Percentiles rank a stretch among this genome's conserved stretches.
phyloP scores from a whole-genome alignment of 2,329 filamentous ascomycete genomes.

The Saccharata proteae region DNA sequence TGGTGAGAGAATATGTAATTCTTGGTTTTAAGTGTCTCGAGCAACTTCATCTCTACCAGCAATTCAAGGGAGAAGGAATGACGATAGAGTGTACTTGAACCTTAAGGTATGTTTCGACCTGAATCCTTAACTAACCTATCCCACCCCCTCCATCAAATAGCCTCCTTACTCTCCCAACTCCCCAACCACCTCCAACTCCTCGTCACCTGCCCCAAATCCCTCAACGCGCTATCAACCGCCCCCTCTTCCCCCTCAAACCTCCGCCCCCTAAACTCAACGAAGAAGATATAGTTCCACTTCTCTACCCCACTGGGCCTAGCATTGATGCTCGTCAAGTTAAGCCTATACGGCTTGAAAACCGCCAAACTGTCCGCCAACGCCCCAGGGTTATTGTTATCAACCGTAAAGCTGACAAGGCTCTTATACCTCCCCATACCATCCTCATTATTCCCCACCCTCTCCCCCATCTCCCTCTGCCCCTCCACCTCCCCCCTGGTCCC shows the following conservation, averaged over 20 bases:
- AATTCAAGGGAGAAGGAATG: no score
- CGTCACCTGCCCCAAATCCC: slow-evolving; percentile 45
- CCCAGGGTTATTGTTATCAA: slow-evolving; percentile 67
- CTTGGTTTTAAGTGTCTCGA: no score
- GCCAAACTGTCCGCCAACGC: slow-evolving; percentile 69
- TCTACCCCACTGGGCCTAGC: slow-evolving; percentile 63
- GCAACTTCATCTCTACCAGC: no score
- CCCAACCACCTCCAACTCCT: slow-evolving; percentile 56
- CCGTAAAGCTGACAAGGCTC: slow-evolving; percentile 70
- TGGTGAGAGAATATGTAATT: no score
- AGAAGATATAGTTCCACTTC: slow-evolving; percentile 89
- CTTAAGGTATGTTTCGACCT: no score
- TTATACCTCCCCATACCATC: slow-evolving; percentile 35
- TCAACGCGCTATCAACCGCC: slow-evolving; percentile 49
- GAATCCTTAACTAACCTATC: background rate
- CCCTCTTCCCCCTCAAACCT: slow-evolving; percentile 40
- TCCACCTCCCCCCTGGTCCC: slow-evolving; percentile 4
- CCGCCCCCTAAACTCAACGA: slow-evolving; percentile 74
- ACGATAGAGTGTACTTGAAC: no score
- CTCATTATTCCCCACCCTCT: slow-evolving; percentile 1
- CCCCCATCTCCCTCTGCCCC: slow-evolving; percentile 1
- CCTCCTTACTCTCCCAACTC: slow-evolving; percentile 41
- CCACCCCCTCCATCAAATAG: slow-evolving; percentile 1
- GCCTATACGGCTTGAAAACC: slow-evolving; percentile 58
- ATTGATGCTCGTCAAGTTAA: slow-evolving; percentile 87